These are phyloP conservation scores for Backusella macrospora DNA, from an alignment of 192 early-diverging fungal genomes.

Conservation along the genomic window DNA sequence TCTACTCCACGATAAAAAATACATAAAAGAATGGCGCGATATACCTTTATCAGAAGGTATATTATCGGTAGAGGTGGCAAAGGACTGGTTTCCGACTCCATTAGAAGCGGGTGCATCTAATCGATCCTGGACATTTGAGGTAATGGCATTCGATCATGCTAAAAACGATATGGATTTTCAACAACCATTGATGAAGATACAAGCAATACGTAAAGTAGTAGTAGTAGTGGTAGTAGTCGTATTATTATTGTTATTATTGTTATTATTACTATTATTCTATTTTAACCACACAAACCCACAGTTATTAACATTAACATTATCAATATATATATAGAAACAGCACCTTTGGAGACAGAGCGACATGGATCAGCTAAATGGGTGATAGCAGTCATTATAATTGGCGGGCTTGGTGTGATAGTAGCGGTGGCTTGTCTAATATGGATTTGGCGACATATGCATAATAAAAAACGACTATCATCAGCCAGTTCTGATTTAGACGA, in stretches of 20 bases:
- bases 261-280: not conserved
- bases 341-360: not conserved
- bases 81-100: not conserved
- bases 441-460: not conserved
- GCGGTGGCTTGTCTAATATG: conserved; percentile 7
- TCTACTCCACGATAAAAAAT: not conserved
- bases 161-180: not conserved
- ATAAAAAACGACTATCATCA: not conserved
- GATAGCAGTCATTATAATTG: not conserved
- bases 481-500: not conserved
- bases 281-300: no score
- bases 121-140: conserved; percentile 8
- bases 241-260: not conserved
- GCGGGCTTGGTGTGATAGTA: not conserved
- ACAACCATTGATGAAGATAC: not conserved
- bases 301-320: not conserved
- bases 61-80: not conserved
- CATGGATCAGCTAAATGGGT: not conserved
- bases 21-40: not conserved
- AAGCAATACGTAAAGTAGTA: not conserved
- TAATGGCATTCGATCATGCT: conserved; percentile 7
- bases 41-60: conserved; percentile 7
- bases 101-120: not conserved
- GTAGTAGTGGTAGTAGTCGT: not conserved
- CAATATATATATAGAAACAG: not conserved